Conservation (phyloP, 306 rosid genomes). For the Morella rubra region DNA sequence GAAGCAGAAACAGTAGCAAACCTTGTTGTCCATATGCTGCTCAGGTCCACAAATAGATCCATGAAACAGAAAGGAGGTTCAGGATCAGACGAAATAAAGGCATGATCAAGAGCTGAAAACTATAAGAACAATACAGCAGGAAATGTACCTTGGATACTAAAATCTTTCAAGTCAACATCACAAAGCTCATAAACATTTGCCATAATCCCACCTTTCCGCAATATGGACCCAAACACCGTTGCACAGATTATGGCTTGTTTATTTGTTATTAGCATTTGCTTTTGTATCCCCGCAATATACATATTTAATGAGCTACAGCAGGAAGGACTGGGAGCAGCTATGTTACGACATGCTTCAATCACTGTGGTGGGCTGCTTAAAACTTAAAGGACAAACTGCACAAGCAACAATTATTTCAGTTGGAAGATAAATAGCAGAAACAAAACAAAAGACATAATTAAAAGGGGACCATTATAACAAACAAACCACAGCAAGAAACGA, state of each 20-base stretch:
- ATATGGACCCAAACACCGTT: conserved; percentile 83
- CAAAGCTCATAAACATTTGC: conserved; percentile 87
- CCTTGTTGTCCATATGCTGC: conserved; percentile 84
- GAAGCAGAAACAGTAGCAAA: conserved; percentile 33
- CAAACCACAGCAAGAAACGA: neutral
- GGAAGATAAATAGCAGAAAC: neutral
- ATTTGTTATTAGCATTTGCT: conserved; percentile 93
- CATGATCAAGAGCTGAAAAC: conserved; percentile 11
- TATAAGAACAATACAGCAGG: conserved; percentile 14
- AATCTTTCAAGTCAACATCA: conserved; percentile 96
- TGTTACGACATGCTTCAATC: conserved; percentile 70
- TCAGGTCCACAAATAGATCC: conserved; percentile 36
- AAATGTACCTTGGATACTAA: conserved; percentile 83
- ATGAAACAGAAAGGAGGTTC: conserved; percentile 16
- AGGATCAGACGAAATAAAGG: conserved; percentile 29
- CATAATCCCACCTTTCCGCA: conserved; percentile 84
- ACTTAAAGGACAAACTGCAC: conserved; percentile 88
- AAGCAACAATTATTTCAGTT: conserved; percentile 31
- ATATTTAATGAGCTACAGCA: conserved; percentile 88
- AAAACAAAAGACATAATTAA: neutral
- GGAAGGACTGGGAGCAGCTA: conserved; percentile 87
- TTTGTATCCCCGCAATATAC: conserved; percentile 78
- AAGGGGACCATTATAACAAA: neutral
- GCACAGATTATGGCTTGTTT: conserved; percentile 96
- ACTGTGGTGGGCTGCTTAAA: conserved; percentile 83